Percentiles rank a stretch among this genome's conserved stretches.
phyloP scores from a whole-genome alignment of 306 rosid genomes.

The Corylus americana region DNA sequence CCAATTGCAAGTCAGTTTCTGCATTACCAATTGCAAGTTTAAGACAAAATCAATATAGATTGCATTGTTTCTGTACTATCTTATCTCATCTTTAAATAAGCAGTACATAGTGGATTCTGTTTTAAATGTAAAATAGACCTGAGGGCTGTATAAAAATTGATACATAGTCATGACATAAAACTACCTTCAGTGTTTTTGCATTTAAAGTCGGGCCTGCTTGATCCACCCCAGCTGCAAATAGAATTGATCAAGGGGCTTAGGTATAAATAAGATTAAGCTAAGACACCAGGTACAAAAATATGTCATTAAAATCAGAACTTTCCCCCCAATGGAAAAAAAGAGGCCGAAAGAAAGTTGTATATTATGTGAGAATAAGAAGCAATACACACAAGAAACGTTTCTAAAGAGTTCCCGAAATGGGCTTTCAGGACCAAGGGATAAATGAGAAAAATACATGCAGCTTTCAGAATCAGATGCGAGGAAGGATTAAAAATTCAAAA shows the following conservation, averaged over 20 bases:
- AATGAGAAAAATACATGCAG: neutral
- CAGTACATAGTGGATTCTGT: neutral
- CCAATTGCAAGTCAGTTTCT: conserved; percentile 68
- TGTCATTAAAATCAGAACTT: neutral
- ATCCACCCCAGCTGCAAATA: conserved; percentile 94
- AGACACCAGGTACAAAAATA: conserved; percentile 9
- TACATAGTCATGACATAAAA: no score
- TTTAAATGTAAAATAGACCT: conserved; percentile 20
- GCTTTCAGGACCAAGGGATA: neutral
- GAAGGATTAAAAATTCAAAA: neutral
- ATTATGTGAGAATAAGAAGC: neutral
- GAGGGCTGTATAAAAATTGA: neutral
- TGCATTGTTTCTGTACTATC: neutral
- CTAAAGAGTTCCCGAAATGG: neutral
- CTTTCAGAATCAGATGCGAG: neutral
- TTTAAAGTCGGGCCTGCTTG: conserved; percentile 98
- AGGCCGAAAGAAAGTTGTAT: neutral
- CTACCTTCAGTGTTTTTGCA: conserved; percentile 97
- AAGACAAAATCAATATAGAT: neutral
- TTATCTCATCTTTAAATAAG: conserved; percentile 3
- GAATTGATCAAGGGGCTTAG: conserved; percentile 15
- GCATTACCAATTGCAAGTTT: conserved; percentile 35
- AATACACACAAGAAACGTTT: neutral
- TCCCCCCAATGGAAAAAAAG: neutral
- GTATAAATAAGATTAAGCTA: neutral